Evolutionary conservation across 352 stramenopile genomes (phyloP).

Genomic region (Phytophthora cajani): DNA sequence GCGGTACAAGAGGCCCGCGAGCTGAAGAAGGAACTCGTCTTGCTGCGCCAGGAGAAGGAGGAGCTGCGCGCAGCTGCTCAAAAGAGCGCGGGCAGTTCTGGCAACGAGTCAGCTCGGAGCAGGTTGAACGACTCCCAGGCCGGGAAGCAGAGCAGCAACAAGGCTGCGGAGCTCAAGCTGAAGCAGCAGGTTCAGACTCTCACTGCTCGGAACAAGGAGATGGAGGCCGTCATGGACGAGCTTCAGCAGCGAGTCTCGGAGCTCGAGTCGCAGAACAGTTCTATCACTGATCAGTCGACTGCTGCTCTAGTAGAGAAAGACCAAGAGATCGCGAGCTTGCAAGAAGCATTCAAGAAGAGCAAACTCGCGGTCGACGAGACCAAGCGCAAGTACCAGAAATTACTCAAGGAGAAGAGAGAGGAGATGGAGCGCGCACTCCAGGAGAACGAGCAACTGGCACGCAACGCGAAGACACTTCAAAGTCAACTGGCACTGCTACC

Average conservation of each 20-base stretch:
- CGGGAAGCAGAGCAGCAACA: conserved; percentile 24
- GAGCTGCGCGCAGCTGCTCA: conserved; percentile 44
- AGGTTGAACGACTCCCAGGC: not conserved
- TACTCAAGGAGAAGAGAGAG: conserved; percentile 64
- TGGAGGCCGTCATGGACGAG: conserved; percentile 16
- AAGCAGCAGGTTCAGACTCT: conserved; percentile 42
- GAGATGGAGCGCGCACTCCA: conserved; percentile 54
- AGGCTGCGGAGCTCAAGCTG: conserved; percentile 28
- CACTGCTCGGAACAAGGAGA: conserved; percentile 23
- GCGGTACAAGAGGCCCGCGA: conserved; percentile 74
- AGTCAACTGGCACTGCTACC: conserved; percentile 49
- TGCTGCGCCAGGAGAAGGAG: conserved; percentile 80
- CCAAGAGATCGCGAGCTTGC: conserved; percentile 22
- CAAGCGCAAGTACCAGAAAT: conserved; percentile 54
- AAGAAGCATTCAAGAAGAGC: conserved; percentile 52
- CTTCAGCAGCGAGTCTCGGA: conserved; percentile 48
- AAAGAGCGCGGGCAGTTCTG: conserved; percentile 24
- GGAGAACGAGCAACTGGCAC: conserved; percentile 47
- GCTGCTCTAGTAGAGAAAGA: conserved; percentile 33
- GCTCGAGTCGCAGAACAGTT: conserved; percentile 27
- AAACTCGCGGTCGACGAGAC: conserved; percentile 45
- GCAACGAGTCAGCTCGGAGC: conserved; percentile 13
- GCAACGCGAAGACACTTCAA: conserved; percentile 36
- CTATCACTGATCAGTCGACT: conserved; percentile 22
- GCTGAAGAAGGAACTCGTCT: conserved; percentile 79